Base-by-base conservation (phyloP, 83 land plant species). In the Picea engelmannii region DNA sequence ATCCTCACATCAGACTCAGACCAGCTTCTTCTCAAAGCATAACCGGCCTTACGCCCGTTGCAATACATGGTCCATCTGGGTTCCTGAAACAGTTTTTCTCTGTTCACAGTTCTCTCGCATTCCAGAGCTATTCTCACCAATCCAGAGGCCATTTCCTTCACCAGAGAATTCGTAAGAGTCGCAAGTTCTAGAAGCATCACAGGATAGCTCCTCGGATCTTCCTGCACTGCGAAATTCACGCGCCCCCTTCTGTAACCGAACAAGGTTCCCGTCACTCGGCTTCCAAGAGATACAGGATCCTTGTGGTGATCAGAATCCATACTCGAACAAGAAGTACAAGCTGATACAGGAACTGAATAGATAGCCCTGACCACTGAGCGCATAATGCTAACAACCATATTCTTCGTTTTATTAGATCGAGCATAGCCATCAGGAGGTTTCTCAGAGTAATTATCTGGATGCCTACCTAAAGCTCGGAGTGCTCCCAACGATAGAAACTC, bases 1-100 rank as follows among this genome's bases (percentile, higher is more conserved):
- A 93, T 73, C 81, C 81, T 80, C 89, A 70, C 24, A 49, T 94
- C 96, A 23, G 55, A 77, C 12, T 81, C 80, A 0, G 92, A 85
- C 71, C 81, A 83, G 81, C 87, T 93, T 42, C 85, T 52, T 82
- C 81, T 84, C 21, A 83, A 62, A 25, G 96, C 96, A 79, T 78
- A 92, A 8, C 95, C 95, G 42, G 91, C 86, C 80, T 90, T 92
- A 73, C 84, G 84, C n/a, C 96, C 95, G 75, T 94, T 94, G 87
- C 96, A 95, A 82, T 85, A 93, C 61, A 92, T 88, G 38, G 90
- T 83, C 96, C 97, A 95, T 6, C 91, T 66, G 15, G 89, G 85
- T 87, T 93, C 97, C 68, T 89, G 88, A 5, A 91, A 62, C 67
- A 94, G 79, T 66, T 59, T 67, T 21, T 25, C 40, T 23, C 61